Evolutionary conservation across 2,329 filamentous ascomycete genomes (phyloP), one percentile per base, ranked within the genome.

Genomic region (Colletotrichum liaoningense): DNA sequence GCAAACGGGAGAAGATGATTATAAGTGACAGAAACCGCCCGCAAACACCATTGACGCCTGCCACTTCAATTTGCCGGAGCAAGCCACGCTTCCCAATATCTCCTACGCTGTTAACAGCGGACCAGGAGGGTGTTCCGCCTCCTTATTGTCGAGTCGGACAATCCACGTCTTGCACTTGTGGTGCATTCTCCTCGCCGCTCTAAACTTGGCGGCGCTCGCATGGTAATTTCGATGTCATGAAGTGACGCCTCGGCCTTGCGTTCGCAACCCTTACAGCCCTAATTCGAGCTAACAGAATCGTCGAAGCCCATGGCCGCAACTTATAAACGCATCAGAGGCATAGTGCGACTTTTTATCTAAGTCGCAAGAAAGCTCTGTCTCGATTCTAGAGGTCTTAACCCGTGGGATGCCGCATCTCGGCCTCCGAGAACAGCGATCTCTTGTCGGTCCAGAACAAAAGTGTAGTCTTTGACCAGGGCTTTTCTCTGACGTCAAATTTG

Each of bases 191-290:
- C 75, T 81, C 82, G 1, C 82, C 82, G 49, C 78, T 82, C 67
- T 84, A 80, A 76, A 87, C 87, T 2, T 84, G 75, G 1, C 84
- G 80, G 76, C 82, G 84, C 4, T 82, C 77, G 56, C 84, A 83
- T 14, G 84, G 82, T n/a, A 81, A 84, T 22, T 80, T 78, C 74
- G 83, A 82, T 64, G 84, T 68, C 49, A 85, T 62, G 77, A 79
- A 63, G 82, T 86, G 49, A 87, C 75, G 24, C 76, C 77, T 9
- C 79, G 78, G 35, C 87, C 82, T 26, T 74, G 74, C 72, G 19
- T 19, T 49, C 3, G 42, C 8, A 22, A 49, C 42, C 42, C 11
- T 11, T 8, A 4, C 42, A 8, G 7, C 19, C 19, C 42, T 9
- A 8, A 0, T 9, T 49, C 42, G 8, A 49, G 42, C 19, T 19